Evolutionary conservation across 2,329 filamentous ascomycete species (phyloP).

Genomic region (Colletotrichum horii): DNA sequence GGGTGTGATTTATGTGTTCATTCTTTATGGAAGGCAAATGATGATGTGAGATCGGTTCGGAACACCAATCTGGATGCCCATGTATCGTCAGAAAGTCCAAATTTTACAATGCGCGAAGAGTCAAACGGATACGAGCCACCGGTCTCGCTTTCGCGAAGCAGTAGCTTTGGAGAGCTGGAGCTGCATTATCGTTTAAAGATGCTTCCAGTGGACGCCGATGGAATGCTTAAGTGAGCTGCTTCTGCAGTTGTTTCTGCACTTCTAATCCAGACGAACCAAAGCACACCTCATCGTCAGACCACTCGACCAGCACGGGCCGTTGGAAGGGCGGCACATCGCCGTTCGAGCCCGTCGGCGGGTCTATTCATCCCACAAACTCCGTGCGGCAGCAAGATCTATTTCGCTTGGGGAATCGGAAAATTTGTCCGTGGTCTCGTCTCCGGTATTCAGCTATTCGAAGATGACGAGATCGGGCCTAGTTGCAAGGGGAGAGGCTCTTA

Average conservation of each 20-base stretch:
- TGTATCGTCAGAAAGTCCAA: neutral
- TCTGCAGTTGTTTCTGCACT: neutral
- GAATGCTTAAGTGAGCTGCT: neutral
- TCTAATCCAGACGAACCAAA: neutral
- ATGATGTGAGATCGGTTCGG: rapidly evolving
- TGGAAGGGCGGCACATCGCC: neutral
- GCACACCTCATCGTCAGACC: neutral
- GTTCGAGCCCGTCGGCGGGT: neutral
- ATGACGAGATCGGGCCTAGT: neutral
- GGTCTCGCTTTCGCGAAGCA: neutral
- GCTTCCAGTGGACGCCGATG: neutral
- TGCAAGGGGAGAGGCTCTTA: neutral
- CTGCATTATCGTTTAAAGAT: neutral
- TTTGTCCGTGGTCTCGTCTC: neutral
- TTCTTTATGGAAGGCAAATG: neutral
- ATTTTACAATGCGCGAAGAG: neutral
- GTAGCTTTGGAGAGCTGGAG: neutral
- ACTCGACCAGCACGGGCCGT: neutral
- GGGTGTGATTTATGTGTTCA: neutral
- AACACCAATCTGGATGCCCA: neutral
- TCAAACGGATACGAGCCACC: neutral
- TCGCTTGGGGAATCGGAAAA: neutral
- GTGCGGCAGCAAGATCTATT: neutral
- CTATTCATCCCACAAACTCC: neutral
- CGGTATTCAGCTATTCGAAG: neutral